Conservation (phyloP, 176 grass and related monocot species). For the Secale cereale region DNA sequence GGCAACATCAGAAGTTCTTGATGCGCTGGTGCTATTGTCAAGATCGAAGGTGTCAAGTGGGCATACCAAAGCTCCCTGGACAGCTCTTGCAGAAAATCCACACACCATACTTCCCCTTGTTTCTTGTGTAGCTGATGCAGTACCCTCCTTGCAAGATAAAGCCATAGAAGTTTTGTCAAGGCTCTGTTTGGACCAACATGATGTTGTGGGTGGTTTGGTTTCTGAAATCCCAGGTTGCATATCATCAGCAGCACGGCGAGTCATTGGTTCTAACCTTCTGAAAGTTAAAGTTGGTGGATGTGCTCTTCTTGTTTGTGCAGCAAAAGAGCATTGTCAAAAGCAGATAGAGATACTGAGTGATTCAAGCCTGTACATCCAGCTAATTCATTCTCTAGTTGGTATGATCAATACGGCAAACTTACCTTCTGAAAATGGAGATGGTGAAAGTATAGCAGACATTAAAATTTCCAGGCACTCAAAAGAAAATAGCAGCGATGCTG, state of each 20-base stretch:
- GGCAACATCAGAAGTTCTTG: constrained; percentile 90
- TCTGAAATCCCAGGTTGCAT: constrained; percentile 76
- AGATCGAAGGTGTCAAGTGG: constrained; percentile 79
- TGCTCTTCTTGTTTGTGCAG: constrained; percentile 89
- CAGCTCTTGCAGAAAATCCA: constrained; percentile 84
- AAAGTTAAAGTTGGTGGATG: constrained; percentile 91
- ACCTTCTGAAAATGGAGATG: constrained; percentile 47
- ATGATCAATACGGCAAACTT: constrained; percentile 81
- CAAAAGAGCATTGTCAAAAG: constrained; percentile 74
- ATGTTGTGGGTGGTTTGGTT: constrained; percentile 79
- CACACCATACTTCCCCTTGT: constrained; percentile 85
- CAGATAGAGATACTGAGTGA: constrained; percentile 75
- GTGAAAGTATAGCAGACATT: constrained; percentile 74
- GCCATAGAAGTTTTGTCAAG: constrained; percentile 88
- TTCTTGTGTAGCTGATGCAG: constrained; percentile 82
- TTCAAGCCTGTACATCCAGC: constrained; percentile 60
- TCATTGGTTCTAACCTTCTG: constrained; percentile 62
- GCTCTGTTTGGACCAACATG: constrained; percentile 75
- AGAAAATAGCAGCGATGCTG: constrained; percentile 46
- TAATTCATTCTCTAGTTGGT: constrained; percentile 81
- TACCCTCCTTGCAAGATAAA: constrained; percentile 90
- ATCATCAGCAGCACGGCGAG: constrained; percentile 63
- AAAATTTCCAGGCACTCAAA: constrained; percentile 72
- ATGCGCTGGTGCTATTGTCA: constrained; percentile 82
- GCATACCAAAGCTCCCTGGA: constrained; percentile 81